Evolutionary conservation across 345 rosid species (phyloP), one percentile per base, ranked within the genome.

Genomic region (Kandelia obovata): DNA sequence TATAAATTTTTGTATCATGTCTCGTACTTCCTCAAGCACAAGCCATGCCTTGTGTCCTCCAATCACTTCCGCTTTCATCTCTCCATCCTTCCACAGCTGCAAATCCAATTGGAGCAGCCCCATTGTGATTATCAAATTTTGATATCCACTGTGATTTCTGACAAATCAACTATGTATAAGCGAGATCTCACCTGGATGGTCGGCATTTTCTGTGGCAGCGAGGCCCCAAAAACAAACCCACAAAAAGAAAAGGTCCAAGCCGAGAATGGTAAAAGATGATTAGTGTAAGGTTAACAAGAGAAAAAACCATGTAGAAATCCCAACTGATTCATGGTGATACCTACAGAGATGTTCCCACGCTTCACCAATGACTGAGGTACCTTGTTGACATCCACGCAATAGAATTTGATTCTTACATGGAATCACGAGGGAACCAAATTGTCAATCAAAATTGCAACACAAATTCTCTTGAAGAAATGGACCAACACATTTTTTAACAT

Each of bases 31-130:
- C 64, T 93, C 94, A 34, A 88, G 75, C 30, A 93, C 98, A 78
- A 91, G 87, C 98, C 98, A 93, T 27, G 88, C 98, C 75, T 91
- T 88, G 58, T 91, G 98, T 35, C 98, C 98, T 75, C 98, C 98
- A 7, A 91, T 91, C 27, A 93, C 92, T 77, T 93, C 98, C 52
- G 79, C 93, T 77, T 93, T 86, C 96, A 90, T 85, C 78, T 93
- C 94, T 13, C 87, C 94, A 77, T 91, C 97, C 70, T 84, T 89
- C 96, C 96, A 89, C 43, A 89, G 30, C 92, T 89, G 82, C 81
- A 79, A 58, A 8, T 25, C 31, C 16, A 15, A 39, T 9, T 9
- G 15, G 16, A 39, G 16, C 47, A 39, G 16, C 15, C 58, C 26
- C 58, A 56, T 56, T 10, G 49, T 56, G 16, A 56, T 56, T 27